A percentile compares a stretch with the other conserved stretches of the same genome.
phyloP scores from a whole-genome alignment of 495 filamentous ascomycete genomes.

The Venustampulla echinocandica region DNA sequence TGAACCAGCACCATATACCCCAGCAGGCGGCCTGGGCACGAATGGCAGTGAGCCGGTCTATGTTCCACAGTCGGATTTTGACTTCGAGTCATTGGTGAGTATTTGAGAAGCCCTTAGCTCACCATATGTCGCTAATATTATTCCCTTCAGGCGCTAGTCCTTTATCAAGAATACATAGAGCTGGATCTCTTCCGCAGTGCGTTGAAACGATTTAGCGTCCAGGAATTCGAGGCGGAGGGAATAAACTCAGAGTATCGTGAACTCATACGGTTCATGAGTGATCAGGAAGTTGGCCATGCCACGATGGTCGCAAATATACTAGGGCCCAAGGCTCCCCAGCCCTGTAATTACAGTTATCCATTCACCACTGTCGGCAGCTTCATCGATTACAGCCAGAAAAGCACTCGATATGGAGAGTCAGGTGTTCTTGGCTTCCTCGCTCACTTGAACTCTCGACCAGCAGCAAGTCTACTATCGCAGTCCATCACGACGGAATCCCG shows the following conservation, averaged over 20 bases:
- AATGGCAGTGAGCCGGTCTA: slow-evolving; percentile 70
- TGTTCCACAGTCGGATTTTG: slow-evolving; percentile 62
- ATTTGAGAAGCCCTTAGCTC: neutral
- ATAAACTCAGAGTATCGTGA: slow-evolving; percentile 58
- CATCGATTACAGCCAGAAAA: slow-evolving; percentile 77
- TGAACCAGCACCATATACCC: slow-evolving; percentile 64
- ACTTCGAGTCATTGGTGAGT: slow-evolving; percentile 53
- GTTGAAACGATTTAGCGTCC: slow-evolving; percentile 55
- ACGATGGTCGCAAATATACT: slow-evolving; percentile 76
- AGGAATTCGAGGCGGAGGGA: slow-evolving; percentile 62
- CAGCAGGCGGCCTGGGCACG: slow-evolving; percentile 68
- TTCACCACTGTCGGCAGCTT: slow-evolving; percentile 68
- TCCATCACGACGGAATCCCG: slow-evolving; percentile 75
- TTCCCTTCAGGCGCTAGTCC: slow-evolving; percentile 35
- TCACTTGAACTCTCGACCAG: slow-evolving; percentile 70
- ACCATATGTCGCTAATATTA: neutral
- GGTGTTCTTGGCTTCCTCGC: slow-evolving; percentile 79
- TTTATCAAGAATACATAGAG: slow-evolving; percentile 85
- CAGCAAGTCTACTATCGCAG: slow-evolving; percentile 61
- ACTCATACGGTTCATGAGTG: slow-evolving; percentile 74
- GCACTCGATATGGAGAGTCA: slow-evolving; percentile 74
- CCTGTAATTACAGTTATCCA: slow-evolving; percentile 77
- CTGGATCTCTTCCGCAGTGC: slow-evolving; percentile 80
- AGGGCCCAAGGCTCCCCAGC: slow-evolving; percentile 56
- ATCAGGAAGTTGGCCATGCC: slow-evolving; percentile 77